phyloP scores from a whole-genome alignment of 2,329 filamentous ascomycete genomes.

The Cladosporium sp. region DNA sequence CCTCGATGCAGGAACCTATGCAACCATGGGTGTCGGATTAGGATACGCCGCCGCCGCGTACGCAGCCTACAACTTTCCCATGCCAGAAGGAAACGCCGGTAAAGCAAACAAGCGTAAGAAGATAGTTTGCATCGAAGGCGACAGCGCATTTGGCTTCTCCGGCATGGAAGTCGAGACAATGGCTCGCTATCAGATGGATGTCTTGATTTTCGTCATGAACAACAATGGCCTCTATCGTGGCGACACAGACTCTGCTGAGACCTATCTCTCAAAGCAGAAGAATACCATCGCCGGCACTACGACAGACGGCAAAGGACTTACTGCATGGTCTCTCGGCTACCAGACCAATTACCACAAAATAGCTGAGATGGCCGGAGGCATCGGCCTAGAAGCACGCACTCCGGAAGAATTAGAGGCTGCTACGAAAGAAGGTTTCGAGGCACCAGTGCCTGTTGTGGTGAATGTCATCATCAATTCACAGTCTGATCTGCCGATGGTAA shows the following conservation, averaged over 20 bases:
- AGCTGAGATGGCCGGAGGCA: conserved; percentile 52
- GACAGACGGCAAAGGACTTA: conserved; percentile 41
- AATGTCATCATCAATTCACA: conserved; percentile 51
- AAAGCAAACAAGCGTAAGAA: conserved; percentile 40
- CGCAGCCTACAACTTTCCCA: conserved; percentile 49
- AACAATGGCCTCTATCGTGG: conserved; percentile 34
- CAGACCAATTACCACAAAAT: conserved; percentile 54
- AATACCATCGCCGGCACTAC: conserved; percentile 34
- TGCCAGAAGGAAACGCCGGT: conserved; percentile 32
- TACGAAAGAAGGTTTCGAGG: conserved; percentile 48
- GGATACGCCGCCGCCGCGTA: conserved; percentile 56
- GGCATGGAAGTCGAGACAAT: conserved; percentile 55
- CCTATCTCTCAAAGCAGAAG: conserved; percentile 43
- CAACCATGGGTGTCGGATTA: conserved; percentile 57
- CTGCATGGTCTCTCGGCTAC: conserved; percentile 45
- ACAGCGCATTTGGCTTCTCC: conserved; percentile 54
- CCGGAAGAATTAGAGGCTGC: conserved; percentile 49
- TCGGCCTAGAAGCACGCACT: conserved; percentile 49
- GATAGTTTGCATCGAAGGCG: conserved; percentile 52
- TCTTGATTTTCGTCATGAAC: conserved; percentile 47
- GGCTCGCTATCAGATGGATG: conserved; percentile 51
- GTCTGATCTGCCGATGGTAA: conserved; percentile 26
- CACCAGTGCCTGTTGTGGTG: conserved; percentile 47
- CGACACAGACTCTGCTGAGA: conserved; percentile 33
- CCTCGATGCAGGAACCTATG: conserved; percentile 56